Conservation (phyloP, 768 basidiomycete species). For the Kwoniella dendrophila region DNA sequence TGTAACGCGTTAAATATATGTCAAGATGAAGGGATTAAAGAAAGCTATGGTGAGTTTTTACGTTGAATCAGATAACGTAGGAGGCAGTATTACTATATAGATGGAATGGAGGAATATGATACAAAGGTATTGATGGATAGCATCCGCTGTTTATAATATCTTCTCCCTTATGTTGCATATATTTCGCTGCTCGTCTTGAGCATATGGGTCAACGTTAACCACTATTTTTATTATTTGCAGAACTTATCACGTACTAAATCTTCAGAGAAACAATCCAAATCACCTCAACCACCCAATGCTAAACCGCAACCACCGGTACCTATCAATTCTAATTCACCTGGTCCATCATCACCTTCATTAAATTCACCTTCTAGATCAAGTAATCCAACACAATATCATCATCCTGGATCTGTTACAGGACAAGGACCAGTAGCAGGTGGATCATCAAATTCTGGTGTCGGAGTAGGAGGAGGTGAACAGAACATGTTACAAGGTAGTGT, state of each 20-base stretch:
- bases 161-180: too few species aligned
- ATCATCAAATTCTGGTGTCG: neutral
- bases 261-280: slow-evolving; percentile 33
- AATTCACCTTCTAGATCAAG: slow-evolving; percentile 31
- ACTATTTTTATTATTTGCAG: too few species aligned
- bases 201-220: too few species aligned
- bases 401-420: neutral
- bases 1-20: neutral
- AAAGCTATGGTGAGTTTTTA: slow-evolving; percentile 56
- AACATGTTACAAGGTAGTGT: slow-evolving; percentile 9
- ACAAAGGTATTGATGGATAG: neutral
- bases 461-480: slow-evolving; percentile 2
- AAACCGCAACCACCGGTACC: slow-evolving; percentile 36
- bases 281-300: slow-evolving; percentile 29
- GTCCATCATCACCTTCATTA: slow-evolving; percentile 41
- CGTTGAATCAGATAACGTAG: neutral
- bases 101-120: too few species aligned
- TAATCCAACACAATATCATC: neutral
- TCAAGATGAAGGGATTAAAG: slow-evolving; percentile 57
- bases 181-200: neutral
- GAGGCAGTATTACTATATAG: neutral
- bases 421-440: too few species aligned
- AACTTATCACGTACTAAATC: slow-evolving; percentile 47
- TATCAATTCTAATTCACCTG: slow-evolving; percentile 30
- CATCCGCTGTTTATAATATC: too few species aligned